Percentiles rank a stretch among this genome's conserved stretches.
Conservation (phyloP, 2,329 filamentous ascomycete species). For the Claviceps pazoutovae region DNA sequence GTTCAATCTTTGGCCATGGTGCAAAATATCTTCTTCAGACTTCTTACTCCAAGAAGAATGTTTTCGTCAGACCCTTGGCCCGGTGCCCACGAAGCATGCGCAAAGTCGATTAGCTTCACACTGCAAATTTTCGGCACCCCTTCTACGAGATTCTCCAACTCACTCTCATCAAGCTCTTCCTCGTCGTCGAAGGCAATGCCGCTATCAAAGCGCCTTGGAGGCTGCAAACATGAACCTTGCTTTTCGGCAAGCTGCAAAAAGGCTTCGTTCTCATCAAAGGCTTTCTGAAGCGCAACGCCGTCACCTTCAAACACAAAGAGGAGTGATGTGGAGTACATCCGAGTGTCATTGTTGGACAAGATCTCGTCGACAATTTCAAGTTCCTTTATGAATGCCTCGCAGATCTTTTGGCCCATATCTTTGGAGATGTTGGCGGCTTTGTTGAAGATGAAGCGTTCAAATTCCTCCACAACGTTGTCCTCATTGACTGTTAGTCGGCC, state of each 20-base stretch:
- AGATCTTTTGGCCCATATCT: constrained; percentile 41
- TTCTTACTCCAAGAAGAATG: constrained; percentile 58
- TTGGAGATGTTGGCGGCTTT: constrained; percentile 42
- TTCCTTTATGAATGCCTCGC: constrained; percentile 38
- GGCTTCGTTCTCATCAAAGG: constrained; percentile 40
- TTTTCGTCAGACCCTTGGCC: constrained; percentile 82
- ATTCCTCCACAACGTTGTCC: constrained; percentile 38
- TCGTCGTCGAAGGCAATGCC: constrained; percentile 36
- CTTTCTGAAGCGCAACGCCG: constrained; percentile 35
- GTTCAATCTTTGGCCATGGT: constrained; percentile 34
- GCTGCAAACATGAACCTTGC: constrained; percentile 13
- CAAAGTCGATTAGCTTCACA: constrained; percentile 91
- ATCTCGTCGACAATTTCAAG: constrained; percentile 38
- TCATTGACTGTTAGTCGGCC: constrained; percentile 39
- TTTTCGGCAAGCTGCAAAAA: constrained; percentile 36
- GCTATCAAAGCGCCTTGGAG: constrained; percentile 38
- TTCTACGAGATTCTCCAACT: constrained; percentile 32
- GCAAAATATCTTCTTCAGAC: constrained; percentile 55
- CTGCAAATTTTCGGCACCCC: constrained; percentile 53
- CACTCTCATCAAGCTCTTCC: constrained; percentile 24
- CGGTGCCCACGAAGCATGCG: constrained; percentile 74
- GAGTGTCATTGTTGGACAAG: constrained; percentile 40
- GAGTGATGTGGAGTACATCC: constrained; percentile 50
- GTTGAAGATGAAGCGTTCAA: constrained; percentile 46
- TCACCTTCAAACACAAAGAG: constrained; percentile 54